A percentile compares a stretch with the other conserved stretches of the same genome.
Conservation (phyloP, 805 yeast species). For the Candida loeiensis region DNA sequence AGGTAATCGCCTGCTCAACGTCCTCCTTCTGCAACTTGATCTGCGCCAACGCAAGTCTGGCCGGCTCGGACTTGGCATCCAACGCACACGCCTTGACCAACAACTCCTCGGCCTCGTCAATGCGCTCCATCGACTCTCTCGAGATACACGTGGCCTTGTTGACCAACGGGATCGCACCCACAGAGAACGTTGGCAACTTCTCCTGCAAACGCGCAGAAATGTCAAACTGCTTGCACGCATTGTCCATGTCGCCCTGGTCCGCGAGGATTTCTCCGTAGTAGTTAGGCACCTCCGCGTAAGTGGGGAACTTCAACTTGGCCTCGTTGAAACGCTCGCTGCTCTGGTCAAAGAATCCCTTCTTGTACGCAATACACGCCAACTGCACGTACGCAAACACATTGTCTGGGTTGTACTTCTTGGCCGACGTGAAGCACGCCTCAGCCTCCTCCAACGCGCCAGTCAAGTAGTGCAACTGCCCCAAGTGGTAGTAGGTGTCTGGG, state of each 20-base stretch:
- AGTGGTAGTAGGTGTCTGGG: constrained; percentile 87
- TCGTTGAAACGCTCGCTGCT: constrained; percentile 66
- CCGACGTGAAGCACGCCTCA: constrained; percentile 66
- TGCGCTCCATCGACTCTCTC: constrained; percentile 46
- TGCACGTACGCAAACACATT: constrained; percentile 88
- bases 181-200: constrained; percentile 60
- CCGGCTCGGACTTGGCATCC: constrained; percentile 88
- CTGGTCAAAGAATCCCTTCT: constrained; percentile 57
- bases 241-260: constrained; percentile 68
- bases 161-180: constrained; percentile 85
- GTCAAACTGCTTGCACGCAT: constrained; percentile 82
- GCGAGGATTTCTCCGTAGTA: constrained; percentile 92
- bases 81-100: constrained; percentile 72
- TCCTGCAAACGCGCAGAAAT: constrained; percentile 80
- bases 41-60: constrained; percentile 89
- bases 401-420: constrained; percentile 67
- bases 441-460: constrained; percentile 74
- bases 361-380: constrained; percentile 87
- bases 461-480: constrained; percentile 87
- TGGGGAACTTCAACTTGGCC: constrained; percentile 73
- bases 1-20: constrained; percentile 72
- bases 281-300: constrained; percentile 88
- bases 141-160: constrained; percentile 79
- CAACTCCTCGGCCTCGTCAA: constrained; percentile 57
- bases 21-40: constrained; percentile 78